Base-by-base conservation (phyloP, 768 basidiomycete genomes). In the Galerina marginata region DNA sequence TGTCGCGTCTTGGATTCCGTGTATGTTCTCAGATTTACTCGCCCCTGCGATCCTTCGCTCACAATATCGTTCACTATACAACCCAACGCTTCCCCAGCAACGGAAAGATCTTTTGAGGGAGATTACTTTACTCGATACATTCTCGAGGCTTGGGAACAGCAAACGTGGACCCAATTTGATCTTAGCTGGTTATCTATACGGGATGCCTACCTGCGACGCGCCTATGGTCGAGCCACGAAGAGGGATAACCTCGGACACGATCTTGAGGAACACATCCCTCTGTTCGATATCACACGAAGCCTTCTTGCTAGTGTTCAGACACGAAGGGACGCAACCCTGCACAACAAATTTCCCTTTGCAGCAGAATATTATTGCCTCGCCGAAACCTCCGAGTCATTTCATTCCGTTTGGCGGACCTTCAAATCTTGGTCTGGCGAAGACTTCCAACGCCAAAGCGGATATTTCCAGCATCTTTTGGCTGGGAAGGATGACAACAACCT, bases 11-110 rank as follows among this genome's bases (percentile, higher is more conserved):
- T 5, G 48, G 50, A 16, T 43, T 61, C 26, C 56, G 59, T 54
- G 15, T 51, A 45, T 61, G 59, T 54, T 61, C 59, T 5, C 56
- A 56, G 43, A 25, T 54, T 10, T 44, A 3, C 7, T 61, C n/a
- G 50, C 51, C 56, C 37, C 26, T 14, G 54, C 54, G 12, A 37
- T 56, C 33, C 10, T 51, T 36, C 50, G 39, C 29, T 25, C 29
- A 5, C 25, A 49, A n/a, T 40, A 42, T 14, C 29, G 7, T 33
- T 7, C 7, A 4, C 7, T 33, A 33, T 7, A 5, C 7, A 33
- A 33, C 29, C 4, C 29, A 1, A 33, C 2, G 29, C 5, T 33
- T 33, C 29, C 2, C 29, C 4, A 7, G 29, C 29, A 1, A 33
- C 7, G 29, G 7, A 4, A 33, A 33, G 29, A 7, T 7, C 29